Percentiles rank a stretch among this genome's conserved stretches.
phyloP scores from a whole-genome alignment of 148 eudicot species.

The Vaccinium macrocarpon region DNA sequence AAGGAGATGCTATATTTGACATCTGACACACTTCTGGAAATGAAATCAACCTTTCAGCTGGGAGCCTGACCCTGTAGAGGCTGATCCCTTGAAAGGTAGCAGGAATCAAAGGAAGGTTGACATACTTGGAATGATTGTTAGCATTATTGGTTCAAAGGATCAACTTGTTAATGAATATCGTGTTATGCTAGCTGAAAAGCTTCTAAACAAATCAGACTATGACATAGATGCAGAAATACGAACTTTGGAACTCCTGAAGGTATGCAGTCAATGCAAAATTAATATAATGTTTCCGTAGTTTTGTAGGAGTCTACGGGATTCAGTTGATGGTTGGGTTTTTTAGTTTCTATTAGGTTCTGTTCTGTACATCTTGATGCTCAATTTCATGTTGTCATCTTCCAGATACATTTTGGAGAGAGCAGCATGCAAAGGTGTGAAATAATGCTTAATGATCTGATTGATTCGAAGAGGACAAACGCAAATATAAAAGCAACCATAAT shows the following conservation, averaged over 20 bases:
- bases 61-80: constrained; percentile 99
- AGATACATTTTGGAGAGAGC: constrained; percentile 99
- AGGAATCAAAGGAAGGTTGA: constrained; percentile 79
- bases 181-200: constrained; percentile 97
- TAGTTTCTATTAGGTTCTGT: neutral
- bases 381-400: constrained; percentile 19
- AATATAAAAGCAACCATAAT: constrained; percentile 84
- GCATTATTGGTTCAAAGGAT: constrained; percentile 96
- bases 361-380: neutral
- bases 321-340: neutral
- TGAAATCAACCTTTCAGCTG: constrained; percentile 51
- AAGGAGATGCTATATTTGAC: constrained; percentile 1
- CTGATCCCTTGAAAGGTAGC: constrained; percentile 78
- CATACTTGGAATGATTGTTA: constrained; percentile 90
- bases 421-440: constrained; percentile 99
- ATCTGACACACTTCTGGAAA: constrained; percentile 18
- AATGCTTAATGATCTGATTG: constrained; percentile 97
- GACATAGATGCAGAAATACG: constrained; percentile 94
- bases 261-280: constrained; percentile 17
- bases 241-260: constrained; percentile 92
- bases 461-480: constrained; percentile 81
- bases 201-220: constrained; percentile 89
- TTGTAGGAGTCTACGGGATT: constrained; percentile 7
- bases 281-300: constrained; percentile 11
- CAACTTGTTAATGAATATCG: constrained; percentile 95